phyloP scores from a whole-genome alignment of 2,329 filamentous ascomycete species.

The Apiospora aurea region DNA sequence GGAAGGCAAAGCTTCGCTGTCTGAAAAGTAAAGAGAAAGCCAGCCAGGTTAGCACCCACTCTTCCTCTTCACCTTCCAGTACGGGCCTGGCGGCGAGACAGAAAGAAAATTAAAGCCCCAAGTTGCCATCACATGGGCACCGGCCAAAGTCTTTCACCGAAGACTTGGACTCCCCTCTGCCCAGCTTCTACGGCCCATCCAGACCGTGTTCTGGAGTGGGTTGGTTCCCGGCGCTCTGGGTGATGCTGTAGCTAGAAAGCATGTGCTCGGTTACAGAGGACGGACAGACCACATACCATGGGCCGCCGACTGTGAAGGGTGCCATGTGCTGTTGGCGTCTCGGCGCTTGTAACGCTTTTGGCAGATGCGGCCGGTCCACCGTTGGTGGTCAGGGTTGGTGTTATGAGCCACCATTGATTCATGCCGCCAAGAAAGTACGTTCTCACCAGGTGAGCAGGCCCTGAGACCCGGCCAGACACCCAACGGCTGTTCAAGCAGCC shows the following conservation, averaged over 20 bases:
- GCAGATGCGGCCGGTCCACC: conserved; percentile 4
- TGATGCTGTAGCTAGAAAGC: not conserved
- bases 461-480: not conserved
- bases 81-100: not conserved
- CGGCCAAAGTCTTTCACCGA: not conserved
- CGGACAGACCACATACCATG: not conserved
- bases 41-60: not conserved
- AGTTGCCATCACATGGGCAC: not conserved
- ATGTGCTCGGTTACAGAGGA: not conserved
- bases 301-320: not conserved
- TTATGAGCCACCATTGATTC: not conserved
- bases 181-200: not conserved
- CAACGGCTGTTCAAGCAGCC: not conserved
- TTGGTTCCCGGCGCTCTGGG: conserved; percentile 4
- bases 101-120: not conserved
- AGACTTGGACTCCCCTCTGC: not conserved
- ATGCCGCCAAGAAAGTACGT: not conserved
- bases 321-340: conserved; percentile 6
- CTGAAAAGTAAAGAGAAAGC: not conserved
- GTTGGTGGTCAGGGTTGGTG: not conserved
- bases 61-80: not conserved
- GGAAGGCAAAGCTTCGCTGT: not conserved
- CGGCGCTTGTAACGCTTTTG: conserved; percentile 14
- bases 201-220: not conserved
- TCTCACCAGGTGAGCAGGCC: not conserved